phyloP scores from a whole-genome alignment of 106 monocot genomes.

The Agapanthus africanus region DNA sequence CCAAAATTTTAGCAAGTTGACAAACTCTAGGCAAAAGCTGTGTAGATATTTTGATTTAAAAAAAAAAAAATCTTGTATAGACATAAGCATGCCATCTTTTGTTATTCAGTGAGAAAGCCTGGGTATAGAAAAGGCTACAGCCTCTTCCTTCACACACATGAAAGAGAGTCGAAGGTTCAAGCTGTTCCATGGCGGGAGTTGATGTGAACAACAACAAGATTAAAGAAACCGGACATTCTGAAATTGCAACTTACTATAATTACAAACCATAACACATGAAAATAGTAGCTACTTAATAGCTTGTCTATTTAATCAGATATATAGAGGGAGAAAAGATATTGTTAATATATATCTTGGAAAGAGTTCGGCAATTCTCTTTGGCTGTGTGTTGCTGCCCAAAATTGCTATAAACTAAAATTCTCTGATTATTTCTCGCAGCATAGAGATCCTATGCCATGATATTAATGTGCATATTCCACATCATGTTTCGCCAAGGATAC shows the following conservation, averaged over 20 bases:
- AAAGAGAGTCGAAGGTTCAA: no score
- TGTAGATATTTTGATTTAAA: no score
- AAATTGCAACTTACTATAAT: background rate
- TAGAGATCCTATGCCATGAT: conserved; percentile 92
- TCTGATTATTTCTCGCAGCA: conserved; percentile 37
- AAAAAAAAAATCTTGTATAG: no score
- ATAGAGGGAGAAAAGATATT: background rate
- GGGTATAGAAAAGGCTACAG: no score
- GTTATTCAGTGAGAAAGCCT: no score
- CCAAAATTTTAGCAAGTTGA: no score
- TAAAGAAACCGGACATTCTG: no score
- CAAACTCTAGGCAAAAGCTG: no score
- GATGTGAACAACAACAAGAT: no score
- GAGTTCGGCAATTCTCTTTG: background rate
- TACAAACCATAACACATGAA: background rate
- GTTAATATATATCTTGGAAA: background rate
- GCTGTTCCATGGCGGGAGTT: no score
- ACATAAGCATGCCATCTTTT: no score
- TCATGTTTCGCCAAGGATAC: conserved; percentile 89
- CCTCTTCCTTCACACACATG: no score
- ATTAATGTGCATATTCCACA: conserved; percentile 95
- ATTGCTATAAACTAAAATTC: background rate
- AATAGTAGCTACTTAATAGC: background rate
- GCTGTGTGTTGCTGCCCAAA: background rate
- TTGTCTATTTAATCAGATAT: background rate